phyloP scores from a whole-genome alignment of 495 filamentous ascomycete genomes.

The Oleoguttula mirabilis region DNA sequence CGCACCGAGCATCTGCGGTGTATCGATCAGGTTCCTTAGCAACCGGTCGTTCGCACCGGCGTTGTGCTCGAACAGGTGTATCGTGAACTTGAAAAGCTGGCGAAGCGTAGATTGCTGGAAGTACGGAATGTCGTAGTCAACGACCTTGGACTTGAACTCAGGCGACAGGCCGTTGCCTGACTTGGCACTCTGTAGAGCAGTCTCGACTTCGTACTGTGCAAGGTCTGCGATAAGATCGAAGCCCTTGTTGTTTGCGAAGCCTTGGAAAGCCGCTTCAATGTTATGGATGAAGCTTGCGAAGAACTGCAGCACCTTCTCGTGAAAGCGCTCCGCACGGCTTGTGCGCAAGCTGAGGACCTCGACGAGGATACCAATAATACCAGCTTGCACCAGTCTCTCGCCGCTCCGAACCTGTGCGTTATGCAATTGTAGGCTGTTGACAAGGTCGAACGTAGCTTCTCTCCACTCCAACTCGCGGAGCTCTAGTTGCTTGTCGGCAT shows the following conservation, averaged over 20 bases:
- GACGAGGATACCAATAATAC: constrained; percentile 75
- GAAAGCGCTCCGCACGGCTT: constrained; percentile 64
- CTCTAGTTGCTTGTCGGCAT: constrained; percentile 38
- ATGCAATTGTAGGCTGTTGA: constrained; percentile 62
- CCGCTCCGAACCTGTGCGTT: constrained; percentile 47
- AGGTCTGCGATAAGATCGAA: constrained; percentile 79
- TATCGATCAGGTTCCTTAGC: constrained; percentile 87
- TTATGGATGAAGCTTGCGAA: constrained; percentile 76
- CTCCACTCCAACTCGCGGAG: constrained; percentile 70
- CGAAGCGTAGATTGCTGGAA: constrained; percentile 85
- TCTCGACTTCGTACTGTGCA: constrained; percentile 65
- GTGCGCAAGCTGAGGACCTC: constrained; percentile 81
- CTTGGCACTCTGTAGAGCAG: constrained; percentile 50
- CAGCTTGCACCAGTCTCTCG: constrained; percentile 68
- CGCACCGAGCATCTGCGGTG: constrained; percentile 64
- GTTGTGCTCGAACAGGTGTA: constrained; percentile 81
- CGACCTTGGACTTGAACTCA: constrained; percentile 64
- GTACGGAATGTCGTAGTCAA: constrained; percentile 87
- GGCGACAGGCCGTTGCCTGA: constrained; percentile 60
- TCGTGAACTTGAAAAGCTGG: constrained; percentile 89
- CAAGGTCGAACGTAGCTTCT: constrained; percentile 70
- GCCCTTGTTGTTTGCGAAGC: constrained; percentile 64
- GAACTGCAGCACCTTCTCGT: constrained; percentile 69
- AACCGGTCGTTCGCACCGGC: constrained; percentile 79
- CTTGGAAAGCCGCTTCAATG: constrained; percentile 66